These are phyloP conservation scores for Cucumis cinereus DNA, from an alignment of 306 rosid species.

Conservation along the genomic window DNA sequence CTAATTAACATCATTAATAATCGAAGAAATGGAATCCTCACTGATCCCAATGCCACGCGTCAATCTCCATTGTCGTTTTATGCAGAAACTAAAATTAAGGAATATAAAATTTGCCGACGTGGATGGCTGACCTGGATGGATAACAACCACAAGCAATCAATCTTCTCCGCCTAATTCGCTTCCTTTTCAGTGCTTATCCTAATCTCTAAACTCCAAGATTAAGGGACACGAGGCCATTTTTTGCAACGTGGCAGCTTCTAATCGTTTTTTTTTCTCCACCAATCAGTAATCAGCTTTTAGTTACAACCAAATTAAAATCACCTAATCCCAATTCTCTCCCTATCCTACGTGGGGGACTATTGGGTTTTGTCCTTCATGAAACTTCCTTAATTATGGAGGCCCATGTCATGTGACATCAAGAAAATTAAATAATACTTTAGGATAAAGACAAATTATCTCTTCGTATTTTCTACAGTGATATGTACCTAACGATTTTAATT, in stretches of 20 bases:
- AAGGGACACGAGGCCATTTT: conserved; percentile 43
- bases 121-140: conserved; percentile 24
- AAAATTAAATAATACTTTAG: too few relatives aligned
- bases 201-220: conserved; percentile 10
- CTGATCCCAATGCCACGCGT: conserved; percentile 1
- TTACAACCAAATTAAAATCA: background rate
- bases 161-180: background rate
- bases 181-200: conserved; percentile 24
- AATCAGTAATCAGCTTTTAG: background rate
- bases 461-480: too few relatives aligned
- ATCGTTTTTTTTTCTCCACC: background rate
- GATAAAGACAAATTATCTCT: too few relatives aligned
- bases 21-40: background rate
- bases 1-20: background rate
- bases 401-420: background rate
- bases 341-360: background rate
- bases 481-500: too few relatives aligned
- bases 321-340: background rate
- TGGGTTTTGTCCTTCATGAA: background rate
- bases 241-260: conserved; percentile 11
- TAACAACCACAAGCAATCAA: conserved; percentile 23
- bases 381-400: background rate
- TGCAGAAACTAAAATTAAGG: background rate
- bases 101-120: background rate
- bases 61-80: background rate